Base-by-base conservation (phyloP, 257 asterid species). In the Ophiorrhiza pumila region DNA sequence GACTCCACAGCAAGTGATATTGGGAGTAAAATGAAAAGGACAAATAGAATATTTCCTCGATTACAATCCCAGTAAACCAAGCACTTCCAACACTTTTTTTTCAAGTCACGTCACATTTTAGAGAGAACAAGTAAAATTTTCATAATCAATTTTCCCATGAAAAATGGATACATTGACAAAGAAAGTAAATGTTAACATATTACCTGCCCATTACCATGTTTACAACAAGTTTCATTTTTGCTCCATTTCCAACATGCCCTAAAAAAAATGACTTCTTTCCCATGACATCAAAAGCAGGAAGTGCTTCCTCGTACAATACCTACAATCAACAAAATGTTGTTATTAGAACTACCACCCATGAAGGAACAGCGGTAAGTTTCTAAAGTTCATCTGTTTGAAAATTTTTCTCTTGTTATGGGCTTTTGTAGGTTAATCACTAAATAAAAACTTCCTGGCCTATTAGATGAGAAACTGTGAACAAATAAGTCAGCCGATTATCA, bases 161-260 rank as follows among this genome's bases (percentile, higher is more conserved):
- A 7, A 25, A 52, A 20, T 32, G 31, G n/a, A 11, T 0, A 35
- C 41, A 3, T 14, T 1, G 34, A 29, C 22, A 60, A 58, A 8
- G 0, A 22, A 34, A 72, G 39, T 31, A 59, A 59, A 31, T 8
- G 10, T 50, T 45, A 25, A 47, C 31, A 17, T n/a, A 43, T 77
- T 86, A 93, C 98, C 97, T 93, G 83, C 98, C 98, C 98, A 93
- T 93, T 55, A 92, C 82, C 98, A 93, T 93, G 88, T 93, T 93
- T 61, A 93, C 98, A 47, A 93, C 97, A 77, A 93, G 97, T 85
- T 93, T 93, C 98, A 93, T 93, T 85, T 86, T 93, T 58, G 98
- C 98, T 62, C 98, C 98, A 79, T 88, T 91, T 69, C 98, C 98
- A 64, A 93, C 93, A 67, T 86, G 68, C 57, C 96, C 98, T 67